A percentile compares a stretch with the other conserved stretches of the same genome.
Conservation (phyloP, 305 asterid genomes). For the Stenogyne calaminthoides region DNA sequence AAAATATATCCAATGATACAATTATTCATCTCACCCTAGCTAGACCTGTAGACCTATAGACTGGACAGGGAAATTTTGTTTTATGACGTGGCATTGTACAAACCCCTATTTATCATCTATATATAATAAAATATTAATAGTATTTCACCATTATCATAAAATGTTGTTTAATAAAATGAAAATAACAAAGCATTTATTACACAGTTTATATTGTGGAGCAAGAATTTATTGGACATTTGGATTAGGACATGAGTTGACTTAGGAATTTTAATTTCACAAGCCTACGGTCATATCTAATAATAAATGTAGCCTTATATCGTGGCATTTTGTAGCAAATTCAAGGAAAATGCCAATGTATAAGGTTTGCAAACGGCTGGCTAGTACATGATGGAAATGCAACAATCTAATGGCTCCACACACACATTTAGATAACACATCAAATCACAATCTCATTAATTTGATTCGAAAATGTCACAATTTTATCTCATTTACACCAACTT, state of each 20-base stretch:
- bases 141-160: background rate
- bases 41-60: too few relatives aligned
- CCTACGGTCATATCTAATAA: conserved; percentile 1
- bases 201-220: background rate
- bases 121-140: too few relatives aligned
- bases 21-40: too few relatives aligned
- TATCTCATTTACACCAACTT: background rate
- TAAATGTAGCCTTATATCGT: conserved; percentile 25
- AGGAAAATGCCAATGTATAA: conserved; percentile 26
- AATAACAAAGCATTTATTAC: background rate
- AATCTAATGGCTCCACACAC: conserved; percentile 6
- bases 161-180: background rate
- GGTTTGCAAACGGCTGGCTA: background rate
- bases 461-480: background rate
- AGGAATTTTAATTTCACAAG: background rate
- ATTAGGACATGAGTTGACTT: conserved; percentile 21
- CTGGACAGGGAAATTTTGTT: too few relatives aligned
- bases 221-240: background rate
- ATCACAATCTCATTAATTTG: conserved; percentile 11
- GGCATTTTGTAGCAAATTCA: conserved; percentile 19
- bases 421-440: conserved; percentile 1
- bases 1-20: too few relatives aligned
- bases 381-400: conserved; percentile 16
- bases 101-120: too few relatives aligned
- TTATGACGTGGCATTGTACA: too few relatives aligned